phyloP scores from a whole-genome alignment of 371 early-diverging fungal genomes.

The Cokeromyces recurvatus region DNA sequence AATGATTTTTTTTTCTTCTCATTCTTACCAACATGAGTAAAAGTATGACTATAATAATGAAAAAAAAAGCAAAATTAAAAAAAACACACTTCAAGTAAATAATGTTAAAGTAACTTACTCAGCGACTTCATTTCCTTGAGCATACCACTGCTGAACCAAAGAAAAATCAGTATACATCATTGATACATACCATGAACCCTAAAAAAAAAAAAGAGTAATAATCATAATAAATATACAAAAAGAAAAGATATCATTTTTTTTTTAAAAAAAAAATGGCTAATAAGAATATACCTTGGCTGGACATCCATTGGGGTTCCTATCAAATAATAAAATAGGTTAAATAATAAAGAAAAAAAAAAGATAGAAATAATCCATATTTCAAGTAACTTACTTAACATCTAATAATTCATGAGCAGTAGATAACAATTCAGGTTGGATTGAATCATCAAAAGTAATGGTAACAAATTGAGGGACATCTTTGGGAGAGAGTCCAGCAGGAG shows the following conservation, averaged over 20 bases:
- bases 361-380: background rate
- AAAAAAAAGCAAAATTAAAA: no score
- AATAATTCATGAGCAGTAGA: conserved; percentile 35
- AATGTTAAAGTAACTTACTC: conserved; percentile 47
- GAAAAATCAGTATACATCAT: conserved; percentile 64
- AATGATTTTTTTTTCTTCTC: background rate
- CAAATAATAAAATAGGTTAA: background rate
- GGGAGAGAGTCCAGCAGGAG: conserved; percentile 53
- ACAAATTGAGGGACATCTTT: conserved; percentile 72
- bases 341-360: background rate
- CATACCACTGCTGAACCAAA: conserved; percentile 68
- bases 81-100: no score
- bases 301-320: conserved; percentile 58
- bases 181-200: conserved; percentile 66
- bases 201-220: no score
- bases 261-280: background rate
- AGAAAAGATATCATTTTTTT: background rate
- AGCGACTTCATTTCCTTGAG: conserved; percentile 67
- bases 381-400: conserved; percentile 36
- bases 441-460: conserved; percentile 69
- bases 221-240: background rate
- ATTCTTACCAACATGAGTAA: conserved; percentile 53
- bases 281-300: conserved; percentile 35
- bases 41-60: conserved; percentile 46
- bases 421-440: conserved; percentile 49